A percentile compares a stretch with the other conserved stretches of the same genome.
Conservation (phyloP, 192 early-diverging fungal genomes). For the Kickxella alabastrina region DNA sequence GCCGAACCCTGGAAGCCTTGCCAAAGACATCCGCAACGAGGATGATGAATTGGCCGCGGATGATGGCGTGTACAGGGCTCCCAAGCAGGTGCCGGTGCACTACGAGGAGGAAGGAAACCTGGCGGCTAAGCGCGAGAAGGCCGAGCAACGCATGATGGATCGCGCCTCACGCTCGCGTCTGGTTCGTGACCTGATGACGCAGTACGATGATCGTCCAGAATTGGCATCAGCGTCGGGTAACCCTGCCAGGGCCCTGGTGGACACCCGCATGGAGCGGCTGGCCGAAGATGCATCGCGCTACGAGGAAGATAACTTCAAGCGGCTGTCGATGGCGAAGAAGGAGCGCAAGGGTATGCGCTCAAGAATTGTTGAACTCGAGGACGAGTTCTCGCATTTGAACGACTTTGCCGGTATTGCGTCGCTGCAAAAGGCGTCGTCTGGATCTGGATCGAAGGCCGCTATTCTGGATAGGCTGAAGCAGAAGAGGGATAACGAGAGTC, state of each 20-base stretch:
- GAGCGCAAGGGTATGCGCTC: slow-evolving; percentile 66
- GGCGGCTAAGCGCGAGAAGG: slow-evolving; percentile 57
- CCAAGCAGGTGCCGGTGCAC: slow-evolving; percentile 77
- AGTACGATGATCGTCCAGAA: slow-evolving; percentile 86
- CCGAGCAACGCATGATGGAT: slow-evolving; percentile 60
- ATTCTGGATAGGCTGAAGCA: slow-evolving; percentile 38
- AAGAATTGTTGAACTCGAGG: slow-evolving; percentile 61
- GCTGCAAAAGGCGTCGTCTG: slow-evolving; percentile 17
- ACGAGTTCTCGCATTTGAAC: slow-evolving; percentile 75
- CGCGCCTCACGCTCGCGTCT: slow-evolving; percentile 77
- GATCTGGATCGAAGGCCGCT: slow-evolving; percentile 16
- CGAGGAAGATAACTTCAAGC: slow-evolving; percentile 88
- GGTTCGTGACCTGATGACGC: slow-evolving; percentile 74
- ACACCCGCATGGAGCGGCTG: slow-evolving; percentile 55
- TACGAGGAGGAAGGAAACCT: slow-evolving; percentile 69
- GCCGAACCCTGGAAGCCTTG: slow-evolving; percentile 76
- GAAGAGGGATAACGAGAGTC: slow-evolving; percentile 35
- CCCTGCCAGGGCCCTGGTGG: slow-evolving; percentile 56
- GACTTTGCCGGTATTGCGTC: slow-evolving; percentile 51
- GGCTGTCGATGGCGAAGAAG: slow-evolving; percentile 67
- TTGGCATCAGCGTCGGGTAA: slow-evolving; percentile 69
- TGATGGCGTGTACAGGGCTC: slow-evolving; percentile 77
- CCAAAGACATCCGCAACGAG: slow-evolving; percentile 29
- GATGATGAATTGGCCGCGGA: slow-evolving; percentile 31
- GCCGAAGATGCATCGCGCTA: slow-evolving; percentile 65